Conservation (phyloP, 345 rosid species). For the Salix brachista region DNA sequence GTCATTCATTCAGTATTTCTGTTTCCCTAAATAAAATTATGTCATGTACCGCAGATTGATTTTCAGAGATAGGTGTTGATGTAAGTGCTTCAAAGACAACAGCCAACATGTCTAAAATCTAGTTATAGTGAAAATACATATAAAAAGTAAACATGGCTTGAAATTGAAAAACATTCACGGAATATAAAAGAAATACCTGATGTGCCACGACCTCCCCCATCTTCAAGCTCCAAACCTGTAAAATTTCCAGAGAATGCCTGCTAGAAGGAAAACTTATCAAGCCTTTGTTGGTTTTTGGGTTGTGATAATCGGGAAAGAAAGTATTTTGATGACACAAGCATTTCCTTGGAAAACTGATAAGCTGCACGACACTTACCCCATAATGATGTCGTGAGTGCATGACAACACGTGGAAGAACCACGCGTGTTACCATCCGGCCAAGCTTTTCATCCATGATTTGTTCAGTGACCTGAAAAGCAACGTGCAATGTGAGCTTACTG, state of each 20-base stretch:
- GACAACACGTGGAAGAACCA: constrained; percentile 93
- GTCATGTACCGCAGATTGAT: no score
- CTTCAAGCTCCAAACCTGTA: constrained; percentile 97
- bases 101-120: no score
- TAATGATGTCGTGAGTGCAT: constrained; percentile 96
- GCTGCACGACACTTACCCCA: constrained; percentile 48
- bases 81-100: neutral
- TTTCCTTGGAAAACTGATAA: neutral
- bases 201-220: constrained; percentile 99
- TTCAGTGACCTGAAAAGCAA: constrained; percentile 60
- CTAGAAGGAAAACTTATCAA: constrained; percentile 10
- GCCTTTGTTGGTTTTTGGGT: neutral
- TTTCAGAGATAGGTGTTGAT: neutral
- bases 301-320: constrained; percentile 5
- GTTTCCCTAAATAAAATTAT: neutral
- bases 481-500: neutral
- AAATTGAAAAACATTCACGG: neutral
- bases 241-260: constrained; percentile 96
- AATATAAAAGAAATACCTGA: constrained; percentile 47
- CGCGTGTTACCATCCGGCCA: constrained; percentile 87
- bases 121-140: neutral
- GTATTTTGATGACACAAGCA: neutral
- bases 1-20: neutral
- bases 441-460: constrained; percentile 89
- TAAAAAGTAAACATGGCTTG: neutral